These are phyloP conservation scores for Proliferodiscus dingleyae DNA, from an alignment of 2,329 filamentous ascomycete species.

Conservation along the genomic window DNA sequence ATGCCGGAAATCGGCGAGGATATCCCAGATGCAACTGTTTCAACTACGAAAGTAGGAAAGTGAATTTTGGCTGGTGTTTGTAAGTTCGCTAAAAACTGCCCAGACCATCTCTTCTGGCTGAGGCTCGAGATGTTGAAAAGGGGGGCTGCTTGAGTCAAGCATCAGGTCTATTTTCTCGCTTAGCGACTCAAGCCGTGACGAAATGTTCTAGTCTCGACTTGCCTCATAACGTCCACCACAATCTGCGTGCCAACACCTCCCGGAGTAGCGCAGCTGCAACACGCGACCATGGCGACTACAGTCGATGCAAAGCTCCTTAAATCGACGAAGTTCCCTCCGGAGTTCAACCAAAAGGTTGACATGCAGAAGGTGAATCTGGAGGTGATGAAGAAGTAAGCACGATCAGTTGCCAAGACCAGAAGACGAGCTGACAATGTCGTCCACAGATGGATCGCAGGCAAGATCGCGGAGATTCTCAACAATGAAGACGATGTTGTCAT, in stretches of 20 bases:
- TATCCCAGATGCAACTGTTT: too few relatives aligned
- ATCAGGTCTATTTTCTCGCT: background rate
- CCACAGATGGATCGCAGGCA: constrained; percentile 83
- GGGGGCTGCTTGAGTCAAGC: background rate
- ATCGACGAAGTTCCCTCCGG: constrained; percentile 87
- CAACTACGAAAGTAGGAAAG: too few relatives aligned
- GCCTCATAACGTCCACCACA: constrained; percentile 1
- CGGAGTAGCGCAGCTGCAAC: constrained; percentile 7
- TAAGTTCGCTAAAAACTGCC: too few relatives aligned
- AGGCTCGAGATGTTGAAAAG: background rate
- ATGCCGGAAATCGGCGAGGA: too few relatives aligned
- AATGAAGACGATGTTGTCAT: constrained; percentile 94
- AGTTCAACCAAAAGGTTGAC: constrained; percentile 94
- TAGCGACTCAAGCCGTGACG: constrained; percentile 19
- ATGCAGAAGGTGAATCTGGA: constrained; percentile 96
- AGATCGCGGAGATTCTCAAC: constrained; percentile 82
- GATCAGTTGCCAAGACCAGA: constrained; percentile 13
- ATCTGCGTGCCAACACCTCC: too few relatives aligned
- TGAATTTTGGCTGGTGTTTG: too few relatives aligned
- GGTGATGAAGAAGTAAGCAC: constrained; percentile 88
- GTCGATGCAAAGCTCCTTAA: constrained; percentile 86
- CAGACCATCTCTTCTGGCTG: too few relatives aligned
- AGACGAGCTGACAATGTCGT: constrained; percentile 13
- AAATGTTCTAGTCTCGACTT: constrained; percentile 10
- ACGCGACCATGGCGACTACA: constrained; percentile 64